Base-by-base conservation (phyloP, 208 protist species). In the Angomonas deanei region DNA sequence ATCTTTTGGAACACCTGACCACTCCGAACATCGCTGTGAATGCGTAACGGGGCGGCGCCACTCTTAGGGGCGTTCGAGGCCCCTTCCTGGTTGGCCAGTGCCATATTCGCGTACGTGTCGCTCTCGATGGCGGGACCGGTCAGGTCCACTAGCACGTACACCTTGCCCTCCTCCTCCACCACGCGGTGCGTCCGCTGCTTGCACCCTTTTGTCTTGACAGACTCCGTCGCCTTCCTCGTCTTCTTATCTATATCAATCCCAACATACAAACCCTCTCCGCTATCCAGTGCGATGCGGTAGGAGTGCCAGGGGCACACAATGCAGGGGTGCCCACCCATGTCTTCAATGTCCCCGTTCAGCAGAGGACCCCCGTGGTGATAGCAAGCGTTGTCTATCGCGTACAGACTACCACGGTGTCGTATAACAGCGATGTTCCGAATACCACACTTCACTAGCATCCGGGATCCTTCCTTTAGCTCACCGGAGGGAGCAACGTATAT, bases 301-400 rank as follows among this genome's bases (percentile, higher is more conserved):
- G 79, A 68, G 69, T 97, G 92, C 89, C 88, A 95, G 13, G 92
- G 92, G 38, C 92, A 97, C 1, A 94, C 82, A 48, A 97, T 83
- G 66, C 92, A 97, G 3, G 80, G 80, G 63, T 92, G 86, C 1
- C 88, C 85, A 17, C 80, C 92, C 67, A 96, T 78, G 23, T 96
- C 89, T 68, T 97, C 92, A 59, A 97, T 95, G 66, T 97, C 92
- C 6, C 92, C 92, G 3, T 78, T 70, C 30, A 93, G 66, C n/a
- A 97, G 71, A 15, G 87, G 82, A 8, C 87, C 92, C 27, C 92
- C 92, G 61, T 96, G 89, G 70, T 97, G 92, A 57, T 97, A 97
- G 65, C 92, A 97, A 2, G 87, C 88, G 66, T 96, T 97, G 84
- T 97, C 92, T 28, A 97, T 77, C 0, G 92, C 88, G 59, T 86